Percentiles rank a stretch among this genome's conserved stretches.
Conservation (phyloP, 2,329 filamentous ascomycete species). For the Diaporthe sp. region DNA sequence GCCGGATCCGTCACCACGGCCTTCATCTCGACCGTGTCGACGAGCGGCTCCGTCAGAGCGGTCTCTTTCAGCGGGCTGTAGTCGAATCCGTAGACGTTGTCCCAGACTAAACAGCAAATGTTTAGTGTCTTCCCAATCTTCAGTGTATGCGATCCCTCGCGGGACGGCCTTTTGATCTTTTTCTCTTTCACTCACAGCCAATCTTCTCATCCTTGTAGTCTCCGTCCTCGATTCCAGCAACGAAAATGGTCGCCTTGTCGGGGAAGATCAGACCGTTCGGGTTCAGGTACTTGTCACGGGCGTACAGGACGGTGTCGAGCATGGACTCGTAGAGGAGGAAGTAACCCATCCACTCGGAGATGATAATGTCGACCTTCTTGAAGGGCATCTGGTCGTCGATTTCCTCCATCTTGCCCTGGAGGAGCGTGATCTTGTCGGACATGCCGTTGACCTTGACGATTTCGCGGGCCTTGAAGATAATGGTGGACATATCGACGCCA, state of each 20-base stretch:
- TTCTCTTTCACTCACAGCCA: constrained; percentile 76
- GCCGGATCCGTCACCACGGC: constrained; percentile 94
- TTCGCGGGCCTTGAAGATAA: constrained; percentile 97
- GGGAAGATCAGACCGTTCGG: constrained; percentile 96
- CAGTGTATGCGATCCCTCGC: neutral
- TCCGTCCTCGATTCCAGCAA: constrained; percentile 97
- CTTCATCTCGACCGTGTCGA: constrained; percentile 98
- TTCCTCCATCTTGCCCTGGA: constrained; percentile 99
- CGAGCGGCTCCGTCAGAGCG: constrained; percentile 93
- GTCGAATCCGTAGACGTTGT: constrained; percentile 98
- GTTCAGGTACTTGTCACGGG: constrained; percentile 89
- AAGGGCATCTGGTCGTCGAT: constrained; percentile 80
- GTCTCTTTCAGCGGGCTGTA: constrained; percentile 94
- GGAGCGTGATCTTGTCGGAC: constrained; percentile 93
- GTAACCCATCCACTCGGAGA: constrained; percentile 99
- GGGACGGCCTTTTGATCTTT: neutral
- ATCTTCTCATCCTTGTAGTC: constrained; percentile 99
- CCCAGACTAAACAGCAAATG: constrained; percentile 78
- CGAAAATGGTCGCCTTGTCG: constrained; percentile 97
- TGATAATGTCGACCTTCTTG: constrained; percentile 98
- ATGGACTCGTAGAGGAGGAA: constrained; percentile 99
- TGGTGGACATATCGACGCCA: constrained; percentile 99
- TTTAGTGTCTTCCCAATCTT: constrained; percentile 27
- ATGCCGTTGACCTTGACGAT: constrained; percentile 94
- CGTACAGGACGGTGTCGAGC: constrained; percentile 97